Evolutionary conservation across 2,329 filamentous ascomycete species (phyloP).

Genomic region (Exophiala lecanii-corni): DNA sequence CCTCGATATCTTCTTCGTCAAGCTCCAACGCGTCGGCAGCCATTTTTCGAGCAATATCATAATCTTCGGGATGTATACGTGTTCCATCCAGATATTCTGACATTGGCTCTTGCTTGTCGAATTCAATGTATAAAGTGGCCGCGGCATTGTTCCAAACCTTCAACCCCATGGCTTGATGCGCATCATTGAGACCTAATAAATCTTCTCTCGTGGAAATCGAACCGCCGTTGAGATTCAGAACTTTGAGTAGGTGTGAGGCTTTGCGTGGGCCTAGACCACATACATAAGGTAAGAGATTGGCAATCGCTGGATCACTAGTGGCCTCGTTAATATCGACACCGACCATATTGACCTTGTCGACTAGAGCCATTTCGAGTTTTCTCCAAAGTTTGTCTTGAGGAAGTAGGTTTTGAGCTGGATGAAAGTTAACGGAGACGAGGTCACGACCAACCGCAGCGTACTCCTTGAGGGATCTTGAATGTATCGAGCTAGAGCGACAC

Average conservation of each 20-base stretch:
- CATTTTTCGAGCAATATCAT: constrained; percentile 97
- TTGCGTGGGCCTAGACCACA: constrained; percentile 90
- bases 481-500: constrained; percentile 82
- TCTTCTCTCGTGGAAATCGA: constrained; percentile 79
- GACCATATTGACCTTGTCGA: constrained; percentile 96
- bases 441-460: constrained; percentile 91
- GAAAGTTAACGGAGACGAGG: constrained; percentile 79
- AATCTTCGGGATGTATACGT: constrained; percentile 95
- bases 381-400: constrained; percentile 82
- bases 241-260: constrained; percentile 76
- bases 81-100: constrained; percentile 95
- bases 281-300: constrained; percentile 84
- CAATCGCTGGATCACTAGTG: constrained; percentile 72
- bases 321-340: constrained; percentile 95
- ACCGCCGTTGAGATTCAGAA: constrained; percentile 87
- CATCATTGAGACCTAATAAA: constrained; percentile 81
- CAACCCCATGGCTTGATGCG: constrained; percentile 75
- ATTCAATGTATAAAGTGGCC: constrained; percentile 88
- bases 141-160: constrained; percentile 96
- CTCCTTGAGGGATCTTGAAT: constrained; percentile 95
- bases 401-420: constrained; percentile 82
- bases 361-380: constrained; percentile 90
- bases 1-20: constrained; percentile 96
- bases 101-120: constrained; percentile 72
- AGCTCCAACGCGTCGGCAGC: constrained; percentile 93